Evolutionary conservation across 495 filamentous ascomycete genomes (phyloP).

Genomic region (Cudoniella acicularis): DNA sequence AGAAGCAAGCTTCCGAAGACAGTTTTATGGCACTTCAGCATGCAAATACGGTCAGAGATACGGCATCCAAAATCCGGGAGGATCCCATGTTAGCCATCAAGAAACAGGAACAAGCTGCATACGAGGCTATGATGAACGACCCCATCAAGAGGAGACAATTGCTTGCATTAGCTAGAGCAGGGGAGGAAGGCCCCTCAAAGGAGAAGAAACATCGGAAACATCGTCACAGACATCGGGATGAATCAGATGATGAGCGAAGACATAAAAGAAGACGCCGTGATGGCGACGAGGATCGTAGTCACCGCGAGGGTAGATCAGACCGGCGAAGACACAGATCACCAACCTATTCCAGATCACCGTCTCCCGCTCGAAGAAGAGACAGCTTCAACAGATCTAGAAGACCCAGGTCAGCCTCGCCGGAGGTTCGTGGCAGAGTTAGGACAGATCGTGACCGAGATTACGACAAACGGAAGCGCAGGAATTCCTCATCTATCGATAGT

Average conservation of each 20-base stretch:
- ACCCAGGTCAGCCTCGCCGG: slow-evolving; percentile 29
- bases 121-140: slow-evolving; percentile 86
- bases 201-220: slow-evolving; percentile 48
- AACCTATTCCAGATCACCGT: neutral
- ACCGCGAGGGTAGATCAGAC: slow-evolving; percentile 18
- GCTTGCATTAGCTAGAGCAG: slow-evolving; percentile 54
- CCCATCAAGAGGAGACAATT: slow-evolving; percentile 66
- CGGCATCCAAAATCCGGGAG: slow-evolving; percentile 75
- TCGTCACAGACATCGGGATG: slow-evolving; percentile 46
- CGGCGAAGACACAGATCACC: slow-evolving; percentile 8
- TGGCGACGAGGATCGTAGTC: slow-evolving; percentile 22
- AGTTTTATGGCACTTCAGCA: slow-evolving; percentile 56
- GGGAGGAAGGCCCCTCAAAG: slow-evolving; percentile 38
- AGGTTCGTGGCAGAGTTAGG: slow-evolving; percentile 15
- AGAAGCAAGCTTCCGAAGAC: slow-evolving; percentile 71
- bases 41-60: slow-evolving; percentile 68
- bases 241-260: slow-evolving; percentile 27
- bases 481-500: slow-evolving; percentile 21
- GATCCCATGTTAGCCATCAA: slow-evolving; percentile 92
- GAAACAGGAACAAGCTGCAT: slow-evolving; percentile 85
- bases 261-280: slow-evolving; percentile 20
- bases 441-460: slow-evolving; percentile 10
- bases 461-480: slow-evolving; percentile 10
- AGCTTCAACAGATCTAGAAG: slow-evolving; percentile 22
- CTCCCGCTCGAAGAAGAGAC: slow-evolving; percentile 9